Base-by-base conservation (phyloP, 805 yeast species). In the Starmerella bombicola region DNA sequence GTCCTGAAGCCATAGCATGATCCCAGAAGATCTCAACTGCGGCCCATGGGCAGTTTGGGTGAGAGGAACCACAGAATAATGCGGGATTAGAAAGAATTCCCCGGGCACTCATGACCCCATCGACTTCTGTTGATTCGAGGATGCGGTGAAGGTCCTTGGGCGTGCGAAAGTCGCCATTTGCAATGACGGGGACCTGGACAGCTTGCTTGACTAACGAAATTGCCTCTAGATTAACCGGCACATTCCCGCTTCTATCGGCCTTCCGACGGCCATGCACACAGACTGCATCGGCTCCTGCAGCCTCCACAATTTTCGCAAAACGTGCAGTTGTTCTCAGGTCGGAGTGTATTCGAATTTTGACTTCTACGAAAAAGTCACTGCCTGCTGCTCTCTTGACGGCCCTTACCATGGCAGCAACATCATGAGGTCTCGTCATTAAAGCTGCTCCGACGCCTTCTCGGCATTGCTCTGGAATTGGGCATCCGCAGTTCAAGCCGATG, bases 401-500 rank as follows among this genome's bases (percentile, higher is more conserved):
- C 33, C 67, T 62, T 5, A 91, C 94, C 95, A 91, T 81, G 3
- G 70, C 67, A 1, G 86, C 73, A 4, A 91, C 91, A 37, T 76
- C 63, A 28, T 82, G 85, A 2, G 86, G 80, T 47, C 81, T 77
- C 21, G 77, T 67, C 82, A 91, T 86, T 42, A 91, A 67, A 0
- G 96, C 96, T 2, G 96, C 95, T 4, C 98, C 98, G 13, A 91
- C 86, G 19, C 97, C 98, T 58, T 85, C 95, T 33, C 94, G 68
- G 12, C 83, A 81, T 59, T 91, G 97, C 49, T 88, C 97, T 47
- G 78, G 80, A 38, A 91, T 85, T 1, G 98, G 98, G 62, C 98
- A 91, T 0, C 98, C 98, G 61, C 97, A 91, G 65, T 91, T 91
- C 43, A 91, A 68, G 0, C 97, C 96, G 31, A 91, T 76, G 0